Conservation (phyloP, 2,329 filamentous ascomycete species). For the Gnomoniopsis smithogilvyi region DNA sequence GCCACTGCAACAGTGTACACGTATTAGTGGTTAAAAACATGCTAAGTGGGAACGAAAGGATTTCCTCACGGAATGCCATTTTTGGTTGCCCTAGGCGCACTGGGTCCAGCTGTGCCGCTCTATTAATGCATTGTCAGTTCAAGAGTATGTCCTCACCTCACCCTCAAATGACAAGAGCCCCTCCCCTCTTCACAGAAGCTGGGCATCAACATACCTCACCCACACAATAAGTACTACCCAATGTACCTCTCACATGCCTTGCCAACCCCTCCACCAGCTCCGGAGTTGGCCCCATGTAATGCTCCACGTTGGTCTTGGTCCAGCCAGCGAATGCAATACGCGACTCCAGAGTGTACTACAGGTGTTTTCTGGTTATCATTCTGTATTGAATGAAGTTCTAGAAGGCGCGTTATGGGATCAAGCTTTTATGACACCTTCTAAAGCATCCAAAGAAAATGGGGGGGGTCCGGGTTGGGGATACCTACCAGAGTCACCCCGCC, state of each 20-base stretch:
- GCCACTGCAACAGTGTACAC: conserved; percentile 34
- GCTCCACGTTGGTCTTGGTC: conserved; percentile 48
- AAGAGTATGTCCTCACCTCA: not conserved
- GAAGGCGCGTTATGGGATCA: too few relatives aligned
- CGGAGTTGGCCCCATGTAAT: conserved; percentile 58
- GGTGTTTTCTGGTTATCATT: too few relatives aligned
- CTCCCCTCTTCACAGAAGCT: not conserved
- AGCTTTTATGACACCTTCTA: too few relatives aligned
- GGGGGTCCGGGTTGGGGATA: too few relatives aligned
- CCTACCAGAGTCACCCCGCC: conserved; percentile 54
- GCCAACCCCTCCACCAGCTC: conserved; percentile 55
- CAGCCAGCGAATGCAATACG: conserved; percentile 58
- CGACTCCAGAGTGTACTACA: conserved; percentile 52
- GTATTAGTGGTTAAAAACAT: not conserved
- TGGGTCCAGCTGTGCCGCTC: conserved; percentile 63
- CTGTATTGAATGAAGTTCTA: too few relatives aligned
- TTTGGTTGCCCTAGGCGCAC: conserved; percentile 46
- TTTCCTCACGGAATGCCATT: conserved; percentile 50
- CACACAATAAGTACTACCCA: conserved; percentile 55
- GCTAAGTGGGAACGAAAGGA: not conserved
- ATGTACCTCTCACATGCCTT: conserved; percentile 49
- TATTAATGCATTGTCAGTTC: not conserved
- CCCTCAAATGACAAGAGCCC: not conserved
- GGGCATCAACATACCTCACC: conserved; percentile 34
- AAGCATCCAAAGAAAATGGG: too few relatives aligned